Percentiles rank a stretch among this genome's conserved stretches.
phyloP scores from a whole-genome alignment of 768 basidiomycete genomes.

The Paxillus rubicundulus region DNA sequence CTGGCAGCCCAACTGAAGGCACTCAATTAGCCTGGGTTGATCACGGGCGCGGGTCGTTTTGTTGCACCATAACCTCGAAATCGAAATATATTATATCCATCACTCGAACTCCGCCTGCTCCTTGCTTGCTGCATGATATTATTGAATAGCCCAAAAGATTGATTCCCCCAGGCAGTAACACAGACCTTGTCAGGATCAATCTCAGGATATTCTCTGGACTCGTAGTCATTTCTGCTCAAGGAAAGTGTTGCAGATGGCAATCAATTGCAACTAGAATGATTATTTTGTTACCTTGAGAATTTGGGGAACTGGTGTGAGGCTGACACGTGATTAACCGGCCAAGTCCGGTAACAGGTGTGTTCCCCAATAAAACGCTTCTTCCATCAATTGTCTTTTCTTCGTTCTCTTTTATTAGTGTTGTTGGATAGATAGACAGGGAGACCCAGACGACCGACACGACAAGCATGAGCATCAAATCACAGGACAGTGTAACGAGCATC shows the following conservation, averaged over 20 bases:
- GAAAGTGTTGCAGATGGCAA: too few relatives aligned
- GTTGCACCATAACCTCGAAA: background rate
- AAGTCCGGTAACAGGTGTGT: constrained; percentile 16
- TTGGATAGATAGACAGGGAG: constrained; percentile 7
- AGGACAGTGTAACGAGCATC: constrained; percentile 28
- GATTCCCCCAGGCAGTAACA: too few relatives aligned
- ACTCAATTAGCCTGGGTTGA: constrained; percentile 7
- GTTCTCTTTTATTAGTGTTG: background rate
- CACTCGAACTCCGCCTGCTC: too few relatives aligned
- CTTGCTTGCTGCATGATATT: too few relatives aligned
- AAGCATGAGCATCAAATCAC: constrained; percentile 17
- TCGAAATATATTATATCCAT: too few relatives aligned
- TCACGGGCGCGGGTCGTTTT: background rate
- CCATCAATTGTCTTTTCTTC: background rate
- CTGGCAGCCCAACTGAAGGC: constrained; percentile 51
- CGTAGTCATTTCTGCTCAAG: too few relatives aligned
- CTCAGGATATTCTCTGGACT: too few relatives aligned
- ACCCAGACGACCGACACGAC: constrained; percentile 10
- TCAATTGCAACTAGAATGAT: too few relatives aligned
- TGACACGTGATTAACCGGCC: constrained; percentile 28
- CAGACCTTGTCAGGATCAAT: too few relatives aligned
- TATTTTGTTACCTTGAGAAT: too few relatives aligned
- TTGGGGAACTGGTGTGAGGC: too few relatives aligned
- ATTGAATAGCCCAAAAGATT: too few relatives aligned
- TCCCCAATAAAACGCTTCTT: constrained; percentile 28